Evolutionary conservation across 306 rosid species (phyloP), one percentile per base, ranked within the genome.

Genomic region (Neltuma alba): DNA sequence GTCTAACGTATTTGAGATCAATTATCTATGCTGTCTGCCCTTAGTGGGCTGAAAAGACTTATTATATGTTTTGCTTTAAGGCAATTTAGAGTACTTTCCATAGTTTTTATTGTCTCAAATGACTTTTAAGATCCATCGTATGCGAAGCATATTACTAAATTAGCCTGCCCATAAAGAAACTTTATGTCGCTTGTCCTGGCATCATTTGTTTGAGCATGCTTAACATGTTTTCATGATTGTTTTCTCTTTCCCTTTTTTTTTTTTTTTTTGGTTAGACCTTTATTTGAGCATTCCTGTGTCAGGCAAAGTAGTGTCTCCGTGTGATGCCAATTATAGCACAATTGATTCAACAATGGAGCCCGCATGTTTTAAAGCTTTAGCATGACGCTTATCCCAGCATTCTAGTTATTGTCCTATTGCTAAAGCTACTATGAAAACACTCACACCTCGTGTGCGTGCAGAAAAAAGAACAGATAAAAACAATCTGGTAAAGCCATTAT

Each of bases 141-240:
- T 86, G 54, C 69, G 79, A 60, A 27, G 18, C 80, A 65, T 79
- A 71, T 75, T 84, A 80, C 79, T 74, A 34, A 79, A 52, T 60
- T 88, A 48, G 55, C 60, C 69, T 52, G 77, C 82, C 64, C 76
- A 77, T 40, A 67, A 87, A 78, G 88, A 77, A 63, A 76, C 89
- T 90, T 93, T 93, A 80, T 86, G 87, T 81, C 90, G 85, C 87
- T 86, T 82, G 83, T 76, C 88, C 74, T 75, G 50, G 70, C 91
- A 86, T 81, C 76, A 75, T 91, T 91, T 88, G 87, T 87, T 86
- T 83, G 81, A 83, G 92, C 92, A 89, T 90, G 97, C 89, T 63
- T 84, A 83, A 83, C 89, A 79, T 85, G 87, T 86, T 55, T 81
- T 84, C 83, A 89, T 87, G 58, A 86, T 85, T 82, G 82, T 61